These are phyloP conservation scores for Gryganskiella cystojenkinii DNA, from an alignment of 192 early-diverging fungal genomes.

Conservation along the genomic window DNA sequence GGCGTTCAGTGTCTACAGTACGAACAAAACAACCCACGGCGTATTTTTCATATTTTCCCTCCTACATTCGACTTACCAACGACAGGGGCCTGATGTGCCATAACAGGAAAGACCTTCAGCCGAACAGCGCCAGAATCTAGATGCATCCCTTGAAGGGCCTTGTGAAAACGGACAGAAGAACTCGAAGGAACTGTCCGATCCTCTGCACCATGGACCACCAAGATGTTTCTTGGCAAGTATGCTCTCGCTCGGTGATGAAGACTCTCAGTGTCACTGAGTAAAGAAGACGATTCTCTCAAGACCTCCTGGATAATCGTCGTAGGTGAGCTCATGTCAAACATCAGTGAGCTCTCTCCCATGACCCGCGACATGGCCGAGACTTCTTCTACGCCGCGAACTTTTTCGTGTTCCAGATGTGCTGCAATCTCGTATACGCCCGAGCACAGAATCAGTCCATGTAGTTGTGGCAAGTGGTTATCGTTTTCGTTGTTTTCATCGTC, in stretches of 20 bases:
- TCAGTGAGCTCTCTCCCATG: conserved; percentile 50
- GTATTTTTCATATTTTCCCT: background rate
- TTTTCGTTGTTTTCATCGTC: background rate
- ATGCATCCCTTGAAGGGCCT: conserved; percentile 10
- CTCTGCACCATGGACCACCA: conserved; percentile 41
- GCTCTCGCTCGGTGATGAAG: background rate
- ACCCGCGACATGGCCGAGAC: conserved; percentile 63
- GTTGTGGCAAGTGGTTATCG: background rate
- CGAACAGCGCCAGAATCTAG: conserved; percentile 14
- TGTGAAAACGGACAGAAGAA: conserved; percentile 19
- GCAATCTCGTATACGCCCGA: conserved; percentile 61
- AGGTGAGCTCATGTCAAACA: conserved; percentile 19
- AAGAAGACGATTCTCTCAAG: background rate
- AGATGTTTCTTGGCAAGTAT: conserved; percentile 27
- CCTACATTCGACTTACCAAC: conserved; percentile 7
- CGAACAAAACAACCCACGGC: background rate
- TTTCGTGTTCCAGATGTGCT: conserved; percentile 56
- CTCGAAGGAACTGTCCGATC: conserved; percentile 28
- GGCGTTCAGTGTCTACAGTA: background rate
- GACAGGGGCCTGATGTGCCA: conserved; percentile 31
- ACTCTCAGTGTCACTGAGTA: conserved; percentile 12
- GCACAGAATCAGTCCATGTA: conserved; percentile 29
- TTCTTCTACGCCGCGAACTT: conserved; percentile 59
- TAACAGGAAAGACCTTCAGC: conserved; percentile 21
- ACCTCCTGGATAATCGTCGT: conserved; percentile 15